A percentile compares a stretch with the other conserved stretches of the same genome.
Conservation (phyloP, 331 rosid genomes). For the Quercus lobata region DNA sequence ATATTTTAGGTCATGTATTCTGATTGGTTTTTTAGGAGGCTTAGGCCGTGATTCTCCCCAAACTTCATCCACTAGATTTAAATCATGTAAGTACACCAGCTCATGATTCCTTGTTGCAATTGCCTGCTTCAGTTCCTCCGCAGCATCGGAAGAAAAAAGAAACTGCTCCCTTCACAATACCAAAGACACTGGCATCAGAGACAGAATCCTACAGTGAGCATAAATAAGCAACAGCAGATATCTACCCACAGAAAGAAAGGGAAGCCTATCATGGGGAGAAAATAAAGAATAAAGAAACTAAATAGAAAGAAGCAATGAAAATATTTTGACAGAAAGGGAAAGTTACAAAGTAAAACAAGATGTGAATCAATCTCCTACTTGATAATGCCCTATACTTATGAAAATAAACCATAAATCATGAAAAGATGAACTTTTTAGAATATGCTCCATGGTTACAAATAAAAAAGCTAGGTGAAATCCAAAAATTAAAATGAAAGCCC, state of each 20-base stretch:
- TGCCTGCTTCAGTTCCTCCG: conserved; percentile 75
- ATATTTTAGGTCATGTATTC: conserved; percentile 75
- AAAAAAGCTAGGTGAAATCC: neutral
- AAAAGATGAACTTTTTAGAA: neutral
- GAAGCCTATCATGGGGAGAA: neutral
- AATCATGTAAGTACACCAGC: conserved; percentile 65
- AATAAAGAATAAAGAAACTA: neutral
- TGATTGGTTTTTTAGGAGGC: conserved; percentile 59
- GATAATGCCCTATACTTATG: neutral
- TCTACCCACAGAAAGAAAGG: neutral
- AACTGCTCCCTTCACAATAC: conserved; percentile 95
- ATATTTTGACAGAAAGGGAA: neutral
- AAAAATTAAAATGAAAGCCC: neutral
- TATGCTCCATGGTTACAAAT: neutral
- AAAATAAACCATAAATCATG: neutral
- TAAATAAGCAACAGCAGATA: neutral
- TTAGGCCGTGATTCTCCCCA: conserved; percentile 81
- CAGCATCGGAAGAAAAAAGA: conserved; percentile 92
- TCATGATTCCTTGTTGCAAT: conserved; percentile 75
- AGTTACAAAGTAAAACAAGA: neutral
- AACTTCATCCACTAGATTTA: conserved; percentile 84
- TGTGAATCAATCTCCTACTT: neutral
- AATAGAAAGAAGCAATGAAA: neutral
- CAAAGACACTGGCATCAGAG: conserved; percentile 51
- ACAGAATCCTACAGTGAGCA: conserved; percentile 5